Percentiles rank a stretch among this genome's conserved stretches.
Evolutionary conservation across 176 grass and related monocot species (phyloP).

Genomic region (Otatea glauca): DNA sequence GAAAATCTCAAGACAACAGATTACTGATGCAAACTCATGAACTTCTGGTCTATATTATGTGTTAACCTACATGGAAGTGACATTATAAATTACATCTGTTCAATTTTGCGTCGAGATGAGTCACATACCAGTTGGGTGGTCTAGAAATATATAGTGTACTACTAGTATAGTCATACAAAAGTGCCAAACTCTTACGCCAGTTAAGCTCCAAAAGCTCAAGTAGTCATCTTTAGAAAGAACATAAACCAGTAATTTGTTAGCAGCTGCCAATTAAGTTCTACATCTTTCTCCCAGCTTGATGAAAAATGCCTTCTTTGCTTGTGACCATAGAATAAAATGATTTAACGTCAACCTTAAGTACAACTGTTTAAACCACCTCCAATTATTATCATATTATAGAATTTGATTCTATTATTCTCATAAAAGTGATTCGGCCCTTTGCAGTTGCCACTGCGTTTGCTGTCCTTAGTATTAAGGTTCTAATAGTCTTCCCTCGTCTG

Average conservation of each 20-base stretch:
- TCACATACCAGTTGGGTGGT: not conserved
- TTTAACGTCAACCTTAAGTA: not conserved
- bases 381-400: slow-evolving; percentile 6
- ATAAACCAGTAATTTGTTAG: not conserved
- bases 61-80: slow-evolving; percentile 13
- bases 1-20: not conserved
- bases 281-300: not conserved
- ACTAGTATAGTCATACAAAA: not conserved
- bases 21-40: not conserved
- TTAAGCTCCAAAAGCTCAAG: not conserved
- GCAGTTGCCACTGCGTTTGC: not conserved
- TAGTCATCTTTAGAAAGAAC: not conserved
- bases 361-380: slow-evolving; percentile 1
- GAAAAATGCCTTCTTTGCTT: not conserved
- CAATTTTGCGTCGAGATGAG: not conserved
- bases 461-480: slow-evolving; percentile 11
- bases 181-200: not conserved
- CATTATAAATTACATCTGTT: not conserved
- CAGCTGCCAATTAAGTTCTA: not conserved
- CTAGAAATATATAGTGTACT: not conserved
- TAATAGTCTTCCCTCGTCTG: not conserved
- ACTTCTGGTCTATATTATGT: not conserved
- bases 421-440: not conserved
- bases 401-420: not conserved
- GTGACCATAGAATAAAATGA: not conserved